A percentile compares a stretch with the other conserved stretches of the same genome.
phyloP scores from a whole-genome alignment of 2,329 filamentous ascomycete species.

The Sarocladium brachiariae region DNA sequence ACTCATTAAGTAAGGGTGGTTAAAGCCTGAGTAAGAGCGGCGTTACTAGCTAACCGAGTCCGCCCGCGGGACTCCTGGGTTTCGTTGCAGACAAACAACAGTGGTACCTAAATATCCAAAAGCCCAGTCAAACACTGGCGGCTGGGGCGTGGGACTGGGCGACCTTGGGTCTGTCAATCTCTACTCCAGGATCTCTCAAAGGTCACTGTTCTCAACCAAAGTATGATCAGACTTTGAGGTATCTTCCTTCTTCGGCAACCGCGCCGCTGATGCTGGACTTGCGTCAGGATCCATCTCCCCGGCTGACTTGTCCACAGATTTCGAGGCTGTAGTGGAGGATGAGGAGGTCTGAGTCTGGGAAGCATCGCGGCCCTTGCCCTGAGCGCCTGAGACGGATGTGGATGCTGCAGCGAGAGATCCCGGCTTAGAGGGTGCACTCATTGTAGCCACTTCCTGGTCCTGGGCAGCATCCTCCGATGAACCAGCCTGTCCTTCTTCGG shows the following conservation, averaged over 20 bases:
- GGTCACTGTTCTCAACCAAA: slow-evolving; percentile 6
- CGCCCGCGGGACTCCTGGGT: no score
- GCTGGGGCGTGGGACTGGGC: no score
- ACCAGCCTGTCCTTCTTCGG: slow-evolving; percentile 2
- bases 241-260: slow-evolving; percentile 12
- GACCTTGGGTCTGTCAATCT: no score
- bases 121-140: no score
- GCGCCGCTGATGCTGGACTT: slow-evolving; percentile 13
- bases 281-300: slow-evolving; percentile 12
- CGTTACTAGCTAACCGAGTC: no score
- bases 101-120: no score
- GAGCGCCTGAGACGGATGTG: background rate
- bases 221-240: slow-evolving; percentile 7
- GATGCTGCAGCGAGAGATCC: slow-evolving; percentile 1
- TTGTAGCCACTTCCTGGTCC: slow-evolving; percentile 1
- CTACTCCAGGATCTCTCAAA: background rate
- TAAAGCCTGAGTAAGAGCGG: no score
- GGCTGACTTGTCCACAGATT: background rate
- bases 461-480: background rate
- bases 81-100: no score
- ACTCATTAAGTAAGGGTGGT: no score
- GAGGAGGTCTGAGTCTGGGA: background rate
- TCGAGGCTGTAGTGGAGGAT: slow-evolving; percentile 1
- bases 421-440: background rate
- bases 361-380: slow-evolving; percentile 7